A percentile compares a stretch with the other conserved stretches of the same genome.
phyloP scores from a whole-genome alignment of 2,329 filamentous ascomycete species.

The Coniochaeta sp. region DNA sequence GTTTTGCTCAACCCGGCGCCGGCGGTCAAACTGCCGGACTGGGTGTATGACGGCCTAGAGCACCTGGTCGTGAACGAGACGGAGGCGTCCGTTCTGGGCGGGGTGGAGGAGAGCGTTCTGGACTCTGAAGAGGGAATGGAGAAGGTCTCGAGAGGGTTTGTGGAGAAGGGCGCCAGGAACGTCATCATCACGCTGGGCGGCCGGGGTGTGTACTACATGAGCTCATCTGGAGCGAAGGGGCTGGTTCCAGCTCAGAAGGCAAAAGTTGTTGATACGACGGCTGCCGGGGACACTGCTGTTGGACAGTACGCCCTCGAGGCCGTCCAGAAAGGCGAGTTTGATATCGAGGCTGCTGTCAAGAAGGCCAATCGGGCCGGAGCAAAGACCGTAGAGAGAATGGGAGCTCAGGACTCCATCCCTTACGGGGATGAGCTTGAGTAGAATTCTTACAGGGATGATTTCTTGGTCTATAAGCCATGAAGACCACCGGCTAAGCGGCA shows the following conservation, averaged over 20 bases:
- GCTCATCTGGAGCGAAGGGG: conserved; percentile 27
- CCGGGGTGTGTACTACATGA: conserved; percentile 64
- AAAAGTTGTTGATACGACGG: conserved; percentile 82
- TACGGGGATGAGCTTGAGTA: conserved; percentile 43
- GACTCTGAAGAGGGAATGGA: conserved; percentile 35
- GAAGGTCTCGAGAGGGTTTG: conserved; percentile 50
- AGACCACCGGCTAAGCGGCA: not conserved
- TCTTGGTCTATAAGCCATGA: not conserved
- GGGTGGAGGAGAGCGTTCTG: conserved; percentile 40
- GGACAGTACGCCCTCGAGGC: conserved; percentile 75
- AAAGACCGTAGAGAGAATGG: conserved; percentile 56
- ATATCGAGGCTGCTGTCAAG: conserved; percentile 50
- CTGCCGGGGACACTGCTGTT: conserved; percentile 90
- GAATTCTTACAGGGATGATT: not conserved
- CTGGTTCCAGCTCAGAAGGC: conserved; percentile 60
- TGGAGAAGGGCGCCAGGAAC: conserved; percentile 62
- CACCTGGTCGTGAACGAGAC: conserved; percentile 89
- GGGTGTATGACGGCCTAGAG: conserved; percentile 59
- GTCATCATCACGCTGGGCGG: conserved; percentile 80
- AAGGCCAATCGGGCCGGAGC: conserved; percentile 57
- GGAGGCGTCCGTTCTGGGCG: conserved; percentile 69
- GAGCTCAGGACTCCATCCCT: conserved; percentile 61
- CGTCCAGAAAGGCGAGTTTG: conserved; percentile 38
- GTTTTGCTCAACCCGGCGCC: conserved; percentile 84
- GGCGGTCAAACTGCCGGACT: conserved; percentile 58